Evolutionary conservation across 176 grass and related monocot species (phyloP).

Genomic region (Tillandsia leiboldiana): DNA sequence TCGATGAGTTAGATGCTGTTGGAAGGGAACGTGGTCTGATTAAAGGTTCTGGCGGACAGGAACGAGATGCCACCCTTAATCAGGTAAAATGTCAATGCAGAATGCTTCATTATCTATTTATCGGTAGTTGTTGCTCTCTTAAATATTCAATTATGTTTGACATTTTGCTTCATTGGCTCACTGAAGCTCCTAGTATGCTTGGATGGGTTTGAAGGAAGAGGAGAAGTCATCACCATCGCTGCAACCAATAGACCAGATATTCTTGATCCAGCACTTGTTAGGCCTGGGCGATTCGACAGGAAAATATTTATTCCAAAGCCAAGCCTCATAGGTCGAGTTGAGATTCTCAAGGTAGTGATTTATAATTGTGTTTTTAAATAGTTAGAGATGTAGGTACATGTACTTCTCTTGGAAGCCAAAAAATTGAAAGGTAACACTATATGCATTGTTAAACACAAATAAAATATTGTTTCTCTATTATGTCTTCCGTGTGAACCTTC

Average conservation of each 20-base stretch:
- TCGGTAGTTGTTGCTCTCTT: not conserved
- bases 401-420: not conserved
- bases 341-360: slow-evolving; percentile 33
- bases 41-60: slow-evolving; percentile 31
- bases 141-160: slow-evolving; percentile 1
- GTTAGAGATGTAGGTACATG: not conserved
- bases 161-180: not conserved
- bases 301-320: slow-evolving; percentile 36
- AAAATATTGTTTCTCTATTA: not conserved
- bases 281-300: slow-evolving; percentile 31
- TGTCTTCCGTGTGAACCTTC: not conserved
- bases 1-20: slow-evolving; percentile 37
- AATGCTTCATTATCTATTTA: not conserved
- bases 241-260: slow-evolving; percentile 31
- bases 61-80: slow-evolving; percentile 37
- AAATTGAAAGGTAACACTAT: not conserved
- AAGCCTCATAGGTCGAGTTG: slow-evolving; percentile 29
- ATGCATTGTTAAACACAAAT: not conserved
- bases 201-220: slow-evolving; percentile 32
- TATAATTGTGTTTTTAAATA: not conserved
- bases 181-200: slow-evolving; percentile 28
- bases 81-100: slow-evolving; percentile 8
- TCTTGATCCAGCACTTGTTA: slow-evolving; percentile 32
- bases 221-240: slow-evolving; percentile 29
- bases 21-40: slow-evolving; percentile 34